Conservation (phyloP, 2,329 filamentous ascomycete species). For the Taxawa tesnikishii region DNA sequence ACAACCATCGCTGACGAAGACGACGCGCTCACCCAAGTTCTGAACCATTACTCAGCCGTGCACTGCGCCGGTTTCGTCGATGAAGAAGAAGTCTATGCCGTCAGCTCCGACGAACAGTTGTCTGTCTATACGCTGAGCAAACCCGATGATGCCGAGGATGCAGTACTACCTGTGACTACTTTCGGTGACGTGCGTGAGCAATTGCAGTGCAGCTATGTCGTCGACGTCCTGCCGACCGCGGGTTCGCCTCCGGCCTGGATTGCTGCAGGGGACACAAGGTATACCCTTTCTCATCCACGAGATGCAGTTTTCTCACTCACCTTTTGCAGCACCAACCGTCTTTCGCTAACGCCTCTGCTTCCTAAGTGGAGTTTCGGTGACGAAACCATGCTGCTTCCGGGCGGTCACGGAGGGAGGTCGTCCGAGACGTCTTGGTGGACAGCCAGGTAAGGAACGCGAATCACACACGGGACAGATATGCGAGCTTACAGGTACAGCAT, state of each 20-base stretch:
- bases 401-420: constrained; percentile 36
- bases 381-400: constrained; percentile 19
- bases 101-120: constrained; percentile 69
- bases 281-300: background rate
- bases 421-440: constrained; percentile 30
- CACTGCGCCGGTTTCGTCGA: constrained; percentile 63
- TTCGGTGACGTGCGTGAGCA: constrained; percentile 58
- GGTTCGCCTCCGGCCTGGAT: constrained; percentile 26
- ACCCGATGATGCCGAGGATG: constrained; percentile 40
- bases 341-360: constrained; percentile 7
- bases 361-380: constrained; percentile 9
- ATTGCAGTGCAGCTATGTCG: constrained; percentile 63
- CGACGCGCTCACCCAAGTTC: constrained; percentile 63
- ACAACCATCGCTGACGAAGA: constrained; percentile 60
- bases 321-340: constrained; percentile 1
- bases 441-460: constrained; percentile 14
- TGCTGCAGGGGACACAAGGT: constrained; percentile 8
- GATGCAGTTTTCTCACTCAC: background rate
- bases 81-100: constrained; percentile 52
- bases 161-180: constrained; percentile 33
- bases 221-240: constrained; percentile 50
- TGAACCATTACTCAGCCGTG: constrained; percentile 65
- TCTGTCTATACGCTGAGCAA: constrained; percentile 61
- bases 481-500: constrained; percentile 1
- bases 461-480: background rate